Evolutionary conservation across 1,139 yeast species (phyloP), one percentile per base, ranked within the genome.

Genomic region (Eremothecium gossypii): DNA sequence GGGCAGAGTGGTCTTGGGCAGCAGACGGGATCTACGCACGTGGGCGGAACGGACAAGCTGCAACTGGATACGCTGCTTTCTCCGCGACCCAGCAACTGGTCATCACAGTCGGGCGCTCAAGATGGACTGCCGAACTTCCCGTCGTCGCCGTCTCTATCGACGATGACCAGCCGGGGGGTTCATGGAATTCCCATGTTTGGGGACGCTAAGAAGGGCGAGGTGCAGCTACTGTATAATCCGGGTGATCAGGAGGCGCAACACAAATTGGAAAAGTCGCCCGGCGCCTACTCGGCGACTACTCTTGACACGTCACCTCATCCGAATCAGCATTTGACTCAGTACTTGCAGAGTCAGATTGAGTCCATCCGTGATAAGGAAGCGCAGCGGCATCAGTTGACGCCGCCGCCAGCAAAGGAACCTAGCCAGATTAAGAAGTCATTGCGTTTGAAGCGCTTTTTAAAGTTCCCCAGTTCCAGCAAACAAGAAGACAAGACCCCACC

Each of bases 391-490:
- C 44, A 39, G 30, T 14, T 30, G 23, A 20, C 12, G n/a, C 31
- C 33, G 10, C 45, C 48, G 14, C 47, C 41, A 27, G 41, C 38
- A 13, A 39, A 33, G 31, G 41, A 29, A 27, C 40, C 33, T 8
- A 36, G 26, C 5, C 40, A 33, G 8, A 41, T 40, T 28, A 60
- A 55, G 49, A 60, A 55, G 38, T 57, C 66, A 4, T 41, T 61
- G 33, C 58, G 54, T 38, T 42, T 64, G 48, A 62, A 60, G 41
- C 51, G 68, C 39, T 64, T 64, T 48, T 61, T 63, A 48, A 63
- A 64, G 48, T 30, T 41, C 9, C 40, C 33, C 12, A 28, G 27
- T 8, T 37, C 54, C 2, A 42, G 46, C 12, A 38, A 50, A 13
- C 46, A 48, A 31, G 46, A 49, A 35, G 33, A 47, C 14, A 44